Evolutionary conservation across 441 rosid genomes (phyloP), one percentile per base, ranked within the genome.

Genomic region (Mallotus repandus): DNA sequence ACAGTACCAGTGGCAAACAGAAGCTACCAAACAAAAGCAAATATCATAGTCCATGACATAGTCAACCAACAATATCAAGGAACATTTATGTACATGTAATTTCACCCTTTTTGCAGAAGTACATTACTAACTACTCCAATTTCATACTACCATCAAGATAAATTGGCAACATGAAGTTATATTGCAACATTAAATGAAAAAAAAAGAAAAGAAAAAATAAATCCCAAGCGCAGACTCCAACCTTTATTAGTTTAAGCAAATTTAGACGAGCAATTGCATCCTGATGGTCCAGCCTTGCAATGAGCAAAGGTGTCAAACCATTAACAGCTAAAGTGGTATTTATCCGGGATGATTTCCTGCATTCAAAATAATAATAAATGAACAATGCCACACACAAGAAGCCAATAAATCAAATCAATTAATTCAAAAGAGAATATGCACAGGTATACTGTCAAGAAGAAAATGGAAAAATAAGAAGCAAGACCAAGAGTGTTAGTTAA

Each of bases 231-330:
- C 10, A 63, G 46, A 63, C 15, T 35, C 16, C 75, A 19, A 90
- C 99, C 99, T 93, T 96, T 50, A 96, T 96, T 74, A 92, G 83
- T 81, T 96, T 96, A 57, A 93, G 92, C 74, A 96, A 88, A 84
- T 91, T 96, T 71, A 93, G 97, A 55, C 99, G 94, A 60, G 98
- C 98, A 77, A 96, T 93, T 25, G 99, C 99, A 82, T 96, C 98
- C 81, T 89, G 98, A 78, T 93, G 97, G 75, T 92, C 98, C 83
- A 96, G 84, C 81, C 96, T 89, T 61, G 89, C 82, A 50, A 96
- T 88, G 16, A 96, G 94, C 81, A 96, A 83, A 11, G 96, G 98
- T 35, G 97, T 96, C 89, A 96, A 89, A 61, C 99, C 99, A 81
- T 88, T 92, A 59, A 91, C 93, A 71, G 98, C 99, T 78, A 96